Evolutionary conservation across 106 monocot genomes (phyloP).

Genomic region (Agapanthus africanus): DNA sequence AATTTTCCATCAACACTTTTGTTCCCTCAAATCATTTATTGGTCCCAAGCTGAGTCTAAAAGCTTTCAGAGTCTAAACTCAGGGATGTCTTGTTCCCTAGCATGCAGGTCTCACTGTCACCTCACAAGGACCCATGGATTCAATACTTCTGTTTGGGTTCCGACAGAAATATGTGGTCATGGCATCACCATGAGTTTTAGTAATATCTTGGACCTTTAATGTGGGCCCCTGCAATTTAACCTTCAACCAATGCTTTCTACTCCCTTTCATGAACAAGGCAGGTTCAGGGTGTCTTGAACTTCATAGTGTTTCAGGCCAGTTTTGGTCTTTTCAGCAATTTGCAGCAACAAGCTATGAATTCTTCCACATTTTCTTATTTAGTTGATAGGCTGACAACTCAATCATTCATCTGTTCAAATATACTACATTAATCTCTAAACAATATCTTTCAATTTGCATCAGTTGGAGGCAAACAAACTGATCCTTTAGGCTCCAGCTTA

Average conservation of each 20-base stretch:
- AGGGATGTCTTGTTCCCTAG: neutral
- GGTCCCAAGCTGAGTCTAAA: neutral
- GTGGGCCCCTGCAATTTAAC: neutral
- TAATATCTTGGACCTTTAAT: neutral
- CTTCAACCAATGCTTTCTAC: neutral
- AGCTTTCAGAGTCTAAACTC: neutral
- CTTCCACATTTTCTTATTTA: too few relatives aligned
- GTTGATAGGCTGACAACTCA: too few relatives aligned
- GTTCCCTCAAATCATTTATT: neutral
- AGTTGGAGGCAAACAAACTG: too few relatives aligned
- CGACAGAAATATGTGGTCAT: slow-evolving; percentile 1
- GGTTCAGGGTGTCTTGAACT: neutral
- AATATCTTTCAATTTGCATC: too few relatives aligned
- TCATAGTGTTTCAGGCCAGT: neutral
- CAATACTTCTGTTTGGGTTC: neutral
- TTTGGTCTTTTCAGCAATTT: neutral
- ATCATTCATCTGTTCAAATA: too few relatives aligned
- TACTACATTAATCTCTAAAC: too few relatives aligned
- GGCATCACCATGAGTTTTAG: neutral
- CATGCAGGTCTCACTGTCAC: neutral
- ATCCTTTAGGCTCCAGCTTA: too few relatives aligned
- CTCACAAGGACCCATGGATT: neutral
- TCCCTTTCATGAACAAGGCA: neutral
- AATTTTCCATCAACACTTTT: too few relatives aligned
- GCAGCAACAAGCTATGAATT: too few relatives aligned